Base-by-base conservation (phyloP, 805 yeast species). In the Osmozyma mogii region DNA sequence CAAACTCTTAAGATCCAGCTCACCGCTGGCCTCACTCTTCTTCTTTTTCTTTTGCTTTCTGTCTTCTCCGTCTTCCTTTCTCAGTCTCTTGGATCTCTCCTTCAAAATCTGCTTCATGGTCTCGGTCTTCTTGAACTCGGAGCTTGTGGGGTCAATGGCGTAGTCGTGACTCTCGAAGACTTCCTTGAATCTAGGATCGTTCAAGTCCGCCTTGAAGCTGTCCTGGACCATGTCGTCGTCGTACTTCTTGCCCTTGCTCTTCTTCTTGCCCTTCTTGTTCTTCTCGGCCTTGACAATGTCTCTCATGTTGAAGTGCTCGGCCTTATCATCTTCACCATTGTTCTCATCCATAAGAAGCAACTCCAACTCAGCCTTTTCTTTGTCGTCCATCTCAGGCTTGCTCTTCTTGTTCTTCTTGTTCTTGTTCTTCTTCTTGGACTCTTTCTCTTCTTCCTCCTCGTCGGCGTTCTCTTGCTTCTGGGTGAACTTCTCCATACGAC, bases 111-210 rank as follows among this genome's bases (percentile, higher is more conserved):
- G 69, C 50, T 79, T 78, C 95, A 89, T 88, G 15, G 92, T 85
- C 11, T 74, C 62, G 1, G 97, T 88, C 56, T 79, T 75, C 61
- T 83, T 87, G 66, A 73, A 89, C 52, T 84, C 95, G n/a, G 94
- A 82, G 48, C 70, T 76, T 13, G 94, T 78, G 14, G 96, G 94
- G 56, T 94, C 98, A 50, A 94, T 87, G 9, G 96, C 96, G 57
- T 75, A 92, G 38, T 81, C 92, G 39, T 84, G 95, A 38, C 75
- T 78, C 46, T 85, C 85, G 49, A 79, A 84, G 40, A 87, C 65
- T 41, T 81, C 94, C 27, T 69, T 69, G 65, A 92, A 92, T 60
- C 98, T 78, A 10, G 81, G 77, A 65, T 92, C 98, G 24, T 65
- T 63, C 47, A 84, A 72, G 46, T 84, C 87, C 25, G 87, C 72